Evolutionary conservation across 495 filamentous ascomycete genomes (phyloP).

Genomic region (Xylaria longipes): DNA sequence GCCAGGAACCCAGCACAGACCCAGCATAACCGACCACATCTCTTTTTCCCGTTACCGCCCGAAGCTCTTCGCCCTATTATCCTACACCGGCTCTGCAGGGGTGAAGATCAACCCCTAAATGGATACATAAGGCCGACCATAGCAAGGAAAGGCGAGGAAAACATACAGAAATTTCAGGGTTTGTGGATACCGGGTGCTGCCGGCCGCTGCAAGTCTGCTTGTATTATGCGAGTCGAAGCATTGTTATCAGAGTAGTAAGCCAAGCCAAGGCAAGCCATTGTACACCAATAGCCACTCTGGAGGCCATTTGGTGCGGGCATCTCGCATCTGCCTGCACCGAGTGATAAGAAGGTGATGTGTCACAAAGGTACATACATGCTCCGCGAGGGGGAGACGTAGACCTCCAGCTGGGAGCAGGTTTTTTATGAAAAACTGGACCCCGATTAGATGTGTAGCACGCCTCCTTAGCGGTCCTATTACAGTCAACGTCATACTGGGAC

Average conservation of each 20-base stretch:
- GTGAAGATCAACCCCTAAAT: slow-evolving; percentile 7
- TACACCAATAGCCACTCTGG: slow-evolving; percentile 7
- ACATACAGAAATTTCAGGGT: not conserved
- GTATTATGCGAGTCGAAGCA: slow-evolving; percentile 19
- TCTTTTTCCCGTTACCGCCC: not conserved
- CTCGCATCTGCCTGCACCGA: slow-evolving; percentile 7
- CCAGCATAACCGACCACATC: slow-evolving; percentile 9
- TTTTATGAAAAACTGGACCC: slow-evolving; percentile 11
- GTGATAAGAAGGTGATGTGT: not conserved
- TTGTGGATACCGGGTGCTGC: slow-evolving; percentile 21
- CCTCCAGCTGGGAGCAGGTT: slow-evolving; percentile 7
- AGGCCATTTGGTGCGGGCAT: slow-evolving; percentile 5
- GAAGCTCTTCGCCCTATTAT: not conserved
- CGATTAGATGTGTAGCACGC: not conserved
- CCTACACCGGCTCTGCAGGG: slow-evolving; percentile 6
- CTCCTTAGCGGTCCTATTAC: not conserved
- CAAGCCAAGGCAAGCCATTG: slow-evolving; percentile 1
- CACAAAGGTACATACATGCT: not conserved
- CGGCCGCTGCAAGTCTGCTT: slow-evolving; percentile 3
- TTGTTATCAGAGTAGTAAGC: slow-evolving; percentile 22
- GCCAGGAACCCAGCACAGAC: not conserved
- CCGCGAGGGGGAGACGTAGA: not conserved
- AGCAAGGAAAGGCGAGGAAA: not conserved
- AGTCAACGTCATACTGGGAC: not conserved
- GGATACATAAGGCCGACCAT: not conserved